A percentile compares a stretch with the other conserved stretches of the same genome.
These are phyloP conservation scores for Fragaria iinumae DNA, from an alignment of 306 rosid species.

Conservation along the genomic window DNA sequence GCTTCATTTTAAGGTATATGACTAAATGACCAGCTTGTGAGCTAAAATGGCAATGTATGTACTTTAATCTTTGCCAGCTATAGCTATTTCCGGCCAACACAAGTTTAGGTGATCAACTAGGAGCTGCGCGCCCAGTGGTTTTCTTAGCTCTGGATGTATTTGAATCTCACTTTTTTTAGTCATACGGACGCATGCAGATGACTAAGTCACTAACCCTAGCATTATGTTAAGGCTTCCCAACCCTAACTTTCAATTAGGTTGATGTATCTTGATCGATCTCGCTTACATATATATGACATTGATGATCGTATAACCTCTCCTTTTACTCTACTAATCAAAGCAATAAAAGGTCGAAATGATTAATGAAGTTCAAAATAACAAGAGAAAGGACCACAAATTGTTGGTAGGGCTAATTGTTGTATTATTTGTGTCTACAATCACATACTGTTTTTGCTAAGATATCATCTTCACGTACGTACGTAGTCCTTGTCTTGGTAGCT, in stretches of 20 bases:
- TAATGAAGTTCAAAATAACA: not conserved
- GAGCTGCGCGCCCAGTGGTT: too few species aligned
- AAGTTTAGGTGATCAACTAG: too few species aligned
- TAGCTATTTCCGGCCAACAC: too few species aligned
- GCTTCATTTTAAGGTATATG: not conserved
- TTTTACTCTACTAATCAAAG: not conserved
- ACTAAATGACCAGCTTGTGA: not conserved
- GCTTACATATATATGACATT: not conserved
- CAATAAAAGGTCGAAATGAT: conserved; percentile 6
- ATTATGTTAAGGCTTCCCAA: too few species aligned
- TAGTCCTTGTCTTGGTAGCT: conserved; percentile 14
- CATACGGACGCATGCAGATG: not conserved
- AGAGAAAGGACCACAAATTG: conserved; percentile 7
- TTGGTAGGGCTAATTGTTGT: not conserved
- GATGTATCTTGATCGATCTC: too few species aligned
- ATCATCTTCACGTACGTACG: conserved; percentile 7
- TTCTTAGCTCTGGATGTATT: not conserved
- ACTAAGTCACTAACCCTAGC: too few species aligned
- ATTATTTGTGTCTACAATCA: not conserved
- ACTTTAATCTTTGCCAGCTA: not conserved
- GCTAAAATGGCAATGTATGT: not conserved
- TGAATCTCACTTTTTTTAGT: not conserved
- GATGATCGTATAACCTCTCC: not conserved
- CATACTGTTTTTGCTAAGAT: not conserved
- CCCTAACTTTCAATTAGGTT: too few species aligned